phyloP scores from a whole-genome alignment of 2,329 filamentous ascomycete species.

The Elsinoe necatrix region DNA sequence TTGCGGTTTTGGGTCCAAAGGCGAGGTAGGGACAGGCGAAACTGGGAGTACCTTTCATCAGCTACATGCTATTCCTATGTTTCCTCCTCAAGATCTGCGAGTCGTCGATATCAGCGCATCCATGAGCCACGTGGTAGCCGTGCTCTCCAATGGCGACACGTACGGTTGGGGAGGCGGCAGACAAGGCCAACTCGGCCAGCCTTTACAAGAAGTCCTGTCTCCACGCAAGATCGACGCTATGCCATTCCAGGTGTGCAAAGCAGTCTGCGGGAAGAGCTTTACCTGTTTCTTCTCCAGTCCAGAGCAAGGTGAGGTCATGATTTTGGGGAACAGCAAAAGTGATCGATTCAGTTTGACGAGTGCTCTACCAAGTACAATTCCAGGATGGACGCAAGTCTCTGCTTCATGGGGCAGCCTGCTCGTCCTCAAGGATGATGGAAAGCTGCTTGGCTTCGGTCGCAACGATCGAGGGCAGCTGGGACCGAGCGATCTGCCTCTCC shows the following conservation, averaged over 20 bases:
- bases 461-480: constrained; percentile 77
- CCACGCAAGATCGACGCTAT: constrained; percentile 55
- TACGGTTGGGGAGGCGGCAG: constrained; percentile 85
- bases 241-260: constrained; percentile 55
- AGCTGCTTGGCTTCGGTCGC: constrained; percentile 67
- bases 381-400: constrained; percentile 57
- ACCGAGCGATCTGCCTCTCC: constrained; percentile 50
- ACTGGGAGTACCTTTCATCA: constrained; percentile 20
- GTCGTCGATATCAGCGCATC: constrained; percentile 61
- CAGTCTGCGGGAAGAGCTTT: constrained; percentile 76
- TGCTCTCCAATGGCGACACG: constrained; percentile 65
- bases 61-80: constrained; percentile 46
- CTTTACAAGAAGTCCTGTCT: constrained; percentile 44
- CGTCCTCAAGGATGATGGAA: constrained; percentile 54
- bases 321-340: constrained; percentile 73
- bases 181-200: constrained; percentile 71
- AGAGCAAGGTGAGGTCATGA: constrained; percentile 49
- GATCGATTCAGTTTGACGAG: constrained; percentile 44
- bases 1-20: constrained; percentile 59
- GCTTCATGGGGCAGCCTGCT: constrained; percentile 80
- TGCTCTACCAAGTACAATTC: constrained; percentile 44
- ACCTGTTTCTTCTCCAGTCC: constrained; percentile 58
- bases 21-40: constrained; percentile 60
- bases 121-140: constrained; percentile 67
- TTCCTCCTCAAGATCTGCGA: constrained; percentile 53